These are phyloP conservation scores for Oryza meyeriana DNA, from an alignment of 176 grass and related monocot genomes.

Conservation along the genomic window DNA sequence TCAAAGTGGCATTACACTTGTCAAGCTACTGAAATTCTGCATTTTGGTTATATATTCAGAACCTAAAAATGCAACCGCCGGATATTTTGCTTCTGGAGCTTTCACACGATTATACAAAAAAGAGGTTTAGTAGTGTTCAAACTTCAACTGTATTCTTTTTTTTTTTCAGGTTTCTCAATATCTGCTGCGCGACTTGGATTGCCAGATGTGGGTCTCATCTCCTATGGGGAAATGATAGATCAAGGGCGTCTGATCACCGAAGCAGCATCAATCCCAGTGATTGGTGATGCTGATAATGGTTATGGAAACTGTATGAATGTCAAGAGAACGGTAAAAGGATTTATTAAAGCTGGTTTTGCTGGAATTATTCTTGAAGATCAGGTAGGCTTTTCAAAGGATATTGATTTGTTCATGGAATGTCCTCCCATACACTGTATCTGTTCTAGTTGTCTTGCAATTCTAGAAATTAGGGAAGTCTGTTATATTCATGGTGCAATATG, in stretches of 20 bases:
- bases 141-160: neutral
- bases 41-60: neutral
- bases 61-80: neutral
- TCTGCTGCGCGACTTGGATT: slow-evolving; percentile 81
- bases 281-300: slow-evolving; percentile 96
- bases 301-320: slow-evolving; percentile 94
- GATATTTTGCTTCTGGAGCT: slow-evolving; percentile 6
- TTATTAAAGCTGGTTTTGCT: slow-evolving; percentile 92
- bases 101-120: neutral
- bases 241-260: slow-evolving; percentile 82
- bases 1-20: neutral
- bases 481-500: neutral
- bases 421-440: neutral
- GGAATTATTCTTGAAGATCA: slow-evolving; percentile 98
- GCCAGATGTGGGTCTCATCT: slow-evolving; percentile 96
- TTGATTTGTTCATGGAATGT: neutral
- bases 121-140: neutral
- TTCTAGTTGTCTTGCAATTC: neutral
- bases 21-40: neutral
- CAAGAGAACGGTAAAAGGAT: slow-evolving; percentile 94
- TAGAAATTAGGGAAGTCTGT: neutral
- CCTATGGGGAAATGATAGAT: slow-evolving; percentile 94
- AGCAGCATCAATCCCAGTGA: slow-evolving; percentile 74
- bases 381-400: slow-evolving; percentile 32
- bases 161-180: slow-evolving; percentile 72